phyloP scores from a whole-genome alignment of 2,329 filamentous ascomycete genomes.

The Akanthomyces uredinophilus region DNA sequence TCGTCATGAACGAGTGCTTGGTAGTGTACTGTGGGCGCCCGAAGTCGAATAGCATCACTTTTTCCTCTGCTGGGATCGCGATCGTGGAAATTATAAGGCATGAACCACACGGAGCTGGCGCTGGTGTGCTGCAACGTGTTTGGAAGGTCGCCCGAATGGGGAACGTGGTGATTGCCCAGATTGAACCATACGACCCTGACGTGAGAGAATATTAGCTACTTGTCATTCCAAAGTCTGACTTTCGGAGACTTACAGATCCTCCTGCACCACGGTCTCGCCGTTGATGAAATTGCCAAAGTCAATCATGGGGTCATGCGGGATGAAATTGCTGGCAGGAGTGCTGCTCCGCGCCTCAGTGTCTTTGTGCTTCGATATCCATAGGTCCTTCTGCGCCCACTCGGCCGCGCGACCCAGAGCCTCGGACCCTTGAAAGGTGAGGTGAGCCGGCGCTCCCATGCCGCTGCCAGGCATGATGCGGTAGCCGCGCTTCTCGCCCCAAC shows the following conservation, averaged over 20 bases:
- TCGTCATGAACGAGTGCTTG: background rate
- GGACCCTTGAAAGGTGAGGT: conserved; percentile 5
- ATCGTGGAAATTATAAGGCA: conserved; percentile 4
- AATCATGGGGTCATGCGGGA: conserved; percentile 38
- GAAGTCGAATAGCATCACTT: background rate
- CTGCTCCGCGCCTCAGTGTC: conserved; percentile 3
- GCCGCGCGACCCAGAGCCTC: conserved; percentile 27
- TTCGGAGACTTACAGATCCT: conserved; percentile 25
- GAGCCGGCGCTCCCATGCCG: background rate
- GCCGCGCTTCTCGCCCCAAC: conserved; percentile 46
- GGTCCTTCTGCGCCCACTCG: conserved; percentile 21
- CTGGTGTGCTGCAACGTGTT: conserved; percentile 34
- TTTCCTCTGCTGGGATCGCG: conserved; percentile 1
- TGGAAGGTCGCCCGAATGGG: conserved; percentile 44
- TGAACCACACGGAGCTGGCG: conserved; percentile 23
- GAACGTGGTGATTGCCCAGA: conserved; percentile 53
- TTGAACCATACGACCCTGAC: conserved; percentile 46
- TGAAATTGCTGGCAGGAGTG: background rate
- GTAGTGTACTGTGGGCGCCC: background rate
- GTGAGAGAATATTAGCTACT: conserved; percentile 17
- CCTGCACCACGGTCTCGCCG: conserved; percentile 31
- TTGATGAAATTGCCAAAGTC: conserved; percentile 46
- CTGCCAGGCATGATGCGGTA: conserved; percentile 35
- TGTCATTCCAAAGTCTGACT: conserved; percentile 32
- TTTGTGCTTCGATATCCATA: conserved; percentile 7